A percentile compares a stretch with the other conserved stretches of the same genome.
Evolutionary conservation across 179 eudicot species (phyloP).

Genomic region (Amaranthus tricolor): DNA sequence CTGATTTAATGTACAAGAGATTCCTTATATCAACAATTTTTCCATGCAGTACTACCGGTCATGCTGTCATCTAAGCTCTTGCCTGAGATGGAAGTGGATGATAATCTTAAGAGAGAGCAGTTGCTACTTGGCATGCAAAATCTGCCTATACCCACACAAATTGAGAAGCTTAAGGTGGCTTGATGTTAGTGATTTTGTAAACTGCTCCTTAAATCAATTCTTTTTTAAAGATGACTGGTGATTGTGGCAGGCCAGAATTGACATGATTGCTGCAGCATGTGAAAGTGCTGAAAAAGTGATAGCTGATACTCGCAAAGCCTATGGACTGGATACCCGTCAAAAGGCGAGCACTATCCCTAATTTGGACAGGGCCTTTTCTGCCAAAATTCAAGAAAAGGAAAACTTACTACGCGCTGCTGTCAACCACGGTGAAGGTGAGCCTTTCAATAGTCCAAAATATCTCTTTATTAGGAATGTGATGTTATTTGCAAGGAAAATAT

Average conservation of each 20-base stretch:
- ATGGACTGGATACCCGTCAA: slow-evolving; percentile 76
- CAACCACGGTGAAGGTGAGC: slow-evolving; percentile 82
- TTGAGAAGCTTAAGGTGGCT: slow-evolving; percentile 85
- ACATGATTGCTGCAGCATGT: slow-evolving; percentile 94
- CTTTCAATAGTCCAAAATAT: not conserved
- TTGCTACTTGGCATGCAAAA: slow-evolving; percentile 76
- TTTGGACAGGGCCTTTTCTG: slow-evolving; percentile 84
- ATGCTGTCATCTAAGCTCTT: slow-evolving; percentile 95
- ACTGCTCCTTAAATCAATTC: not conserved
- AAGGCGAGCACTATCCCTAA: slow-evolving; percentile 68
- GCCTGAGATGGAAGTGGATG: slow-evolving; percentile 95
- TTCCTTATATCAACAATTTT: slow-evolving; percentile 10
- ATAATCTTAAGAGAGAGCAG: slow-evolving; percentile 76
- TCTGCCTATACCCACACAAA: slow-evolving; percentile 62
- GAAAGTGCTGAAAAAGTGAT: slow-evolving; percentile 95
- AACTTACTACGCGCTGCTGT: slow-evolving; percentile 80
- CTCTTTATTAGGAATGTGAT: too few species aligned
- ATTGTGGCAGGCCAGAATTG: slow-evolving; percentile 69
- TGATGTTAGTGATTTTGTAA: not conserved
- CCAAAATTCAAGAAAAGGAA: slow-evolving; percentile 93
- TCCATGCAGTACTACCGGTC: slow-evolving; percentile 75
- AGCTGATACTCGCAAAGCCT: slow-evolving; percentile 92
- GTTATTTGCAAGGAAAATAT: not conserved
- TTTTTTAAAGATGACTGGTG: not conserved
- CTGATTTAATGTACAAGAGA: not conserved